These are phyloP conservation scores for Trichoderma asperellum DNA, from an alignment of 2,329 filamentous ascomycete genomes.

Conservation along the genomic window DNA sequence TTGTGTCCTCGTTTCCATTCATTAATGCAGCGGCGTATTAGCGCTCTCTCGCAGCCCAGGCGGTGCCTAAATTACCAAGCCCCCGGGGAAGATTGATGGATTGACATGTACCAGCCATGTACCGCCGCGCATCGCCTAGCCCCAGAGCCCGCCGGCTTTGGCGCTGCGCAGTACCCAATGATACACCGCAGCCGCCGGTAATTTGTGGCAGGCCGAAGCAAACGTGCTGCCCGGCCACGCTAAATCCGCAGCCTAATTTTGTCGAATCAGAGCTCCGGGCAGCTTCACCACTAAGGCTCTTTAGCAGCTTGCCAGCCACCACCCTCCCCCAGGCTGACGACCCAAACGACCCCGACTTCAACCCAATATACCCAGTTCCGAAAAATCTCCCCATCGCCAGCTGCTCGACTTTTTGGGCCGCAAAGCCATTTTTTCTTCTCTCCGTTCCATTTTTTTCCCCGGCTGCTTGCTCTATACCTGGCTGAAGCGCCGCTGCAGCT, in stretches of 20 bases:
- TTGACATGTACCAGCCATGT: not conserved
- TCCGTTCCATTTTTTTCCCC: not conserved
- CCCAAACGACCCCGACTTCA: constrained; percentile 24
- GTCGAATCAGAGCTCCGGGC: constrained; percentile 26
- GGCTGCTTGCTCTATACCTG: not conserved
- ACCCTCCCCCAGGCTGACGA: constrained; percentile 25
- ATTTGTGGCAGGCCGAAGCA: constrained; percentile 6
- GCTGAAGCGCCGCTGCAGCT: constrained; percentile 1
- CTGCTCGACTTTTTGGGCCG: constrained; percentile 21
- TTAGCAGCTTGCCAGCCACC: constrained; percentile 22
- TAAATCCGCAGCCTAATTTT: constrained; percentile 26
- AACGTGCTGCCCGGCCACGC: constrained; percentile 23
- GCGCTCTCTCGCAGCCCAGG: not conserved
- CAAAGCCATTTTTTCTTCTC: constrained; percentile 3
- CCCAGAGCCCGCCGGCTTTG: not conserved
- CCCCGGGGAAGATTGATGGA: not conserved
- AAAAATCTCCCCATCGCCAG: constrained; percentile 14
- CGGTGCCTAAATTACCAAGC: constrained; percentile 14
- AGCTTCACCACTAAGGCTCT: constrained; percentile 14
- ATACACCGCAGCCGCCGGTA: constrained; percentile 24
- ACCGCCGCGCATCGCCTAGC: not conserved
- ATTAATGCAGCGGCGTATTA: not conserved
- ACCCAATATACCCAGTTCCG: constrained; percentile 27
- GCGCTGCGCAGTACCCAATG: not conserved
- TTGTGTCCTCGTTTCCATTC: not conserved